Percentiles rank a stretch among this genome's conserved stretches.
These are phyloP conservation scores for Sarocladium brachiariae DNA, from an alignment of 2,329 filamentous ascomycete genomes.

Conservation along the genomic window DNA sequence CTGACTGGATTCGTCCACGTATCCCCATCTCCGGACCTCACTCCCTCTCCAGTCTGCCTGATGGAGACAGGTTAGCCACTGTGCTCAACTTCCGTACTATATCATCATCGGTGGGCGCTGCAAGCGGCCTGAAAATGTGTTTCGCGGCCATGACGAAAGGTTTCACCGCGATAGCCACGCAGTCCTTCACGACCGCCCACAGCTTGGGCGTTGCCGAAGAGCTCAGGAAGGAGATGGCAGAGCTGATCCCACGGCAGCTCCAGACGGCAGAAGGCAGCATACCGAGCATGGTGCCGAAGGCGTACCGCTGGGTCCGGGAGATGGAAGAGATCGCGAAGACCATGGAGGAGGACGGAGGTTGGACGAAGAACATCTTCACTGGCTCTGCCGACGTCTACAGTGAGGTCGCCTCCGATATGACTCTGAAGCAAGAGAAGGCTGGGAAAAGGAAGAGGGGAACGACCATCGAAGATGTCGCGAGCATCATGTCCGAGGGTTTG, in stretches of 20 bases:
- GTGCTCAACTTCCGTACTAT: constrained; percentile 44
- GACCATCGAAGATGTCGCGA: constrained; percentile 51
- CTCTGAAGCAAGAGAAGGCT: constrained; percentile 52
- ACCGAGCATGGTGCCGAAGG: constrained; percentile 61
- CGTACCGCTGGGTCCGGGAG: constrained; percentile 70
- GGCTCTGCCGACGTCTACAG: constrained; percentile 56
- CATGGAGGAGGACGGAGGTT: constrained; percentile 58
- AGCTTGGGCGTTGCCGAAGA: constrained; percentile 54
- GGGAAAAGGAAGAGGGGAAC: constrained; percentile 49
- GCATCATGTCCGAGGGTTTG: constrained; percentile 39
- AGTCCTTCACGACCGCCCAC: constrained; percentile 63
- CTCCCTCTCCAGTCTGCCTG: constrained; percentile 30
- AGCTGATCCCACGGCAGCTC: constrained; percentile 39
- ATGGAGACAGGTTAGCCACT: constrained; percentile 31
- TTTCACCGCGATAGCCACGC: constrained; percentile 61
- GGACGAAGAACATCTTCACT: constrained; percentile 47
- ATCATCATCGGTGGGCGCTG: constrained; percentile 42
- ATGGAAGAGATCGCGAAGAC: constrained; percentile 70
- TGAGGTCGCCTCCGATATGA: constrained; percentile 53
- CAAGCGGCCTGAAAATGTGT: constrained; percentile 59
- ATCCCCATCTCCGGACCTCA: constrained; percentile 45
- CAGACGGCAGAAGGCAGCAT: constrained; percentile 43
- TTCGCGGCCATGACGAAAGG: constrained; percentile 57
- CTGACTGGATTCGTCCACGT: constrained; percentile 32
- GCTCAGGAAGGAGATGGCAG: constrained; percentile 48